Evolutionary conservation across 306 rosid genomes (phyloP), one percentile per base, ranked within the genome.

Genomic region (Gastrolobium bilobum): DNA sequence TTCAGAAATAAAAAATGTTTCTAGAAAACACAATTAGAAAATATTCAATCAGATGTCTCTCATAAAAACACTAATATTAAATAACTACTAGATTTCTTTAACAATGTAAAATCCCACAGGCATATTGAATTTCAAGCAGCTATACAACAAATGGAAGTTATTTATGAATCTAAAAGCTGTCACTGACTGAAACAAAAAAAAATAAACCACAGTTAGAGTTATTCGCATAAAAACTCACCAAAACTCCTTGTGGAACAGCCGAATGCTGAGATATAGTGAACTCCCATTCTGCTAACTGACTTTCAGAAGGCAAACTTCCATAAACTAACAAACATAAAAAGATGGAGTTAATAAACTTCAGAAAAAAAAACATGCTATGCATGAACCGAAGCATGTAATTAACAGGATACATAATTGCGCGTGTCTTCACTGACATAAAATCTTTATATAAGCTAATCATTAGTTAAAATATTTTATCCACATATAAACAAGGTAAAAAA

Each of bases 201-300:
- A 20, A 20, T 0, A 20, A 70, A 20, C 46, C 10, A 43, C 31
- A 44, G 47, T 15, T 43, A 35, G 10, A 43, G 76, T 48, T 26
- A 56, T 54, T 48, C 7, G 75, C 70, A 69, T 62, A 39, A 53
- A 79, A 39, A 58, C 91, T 47, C 87, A 93, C 98, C 95, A 93
- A 75, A 78, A 91, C 86, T 77, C 98, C 97, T 83, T 93, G 95
- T 0, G 98, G 98, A 52, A 91, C 88, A 31, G 95, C 97, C 40
- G 97, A 93, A 93, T 91, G 98, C 89, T 91, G 98, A 80, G 98
- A 82, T 77, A 93, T 59, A 58, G 93, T 88, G 10, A 93, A 93
- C 57, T 85, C 87, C 98, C 98, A 93, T 59, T 93, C 93, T 6
- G 85, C 88, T 68, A 88, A 84, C 73, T 93, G 97, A 59, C 73